Base-by-base conservation (phyloP, 176 grass and related monocot species). In the Saccharum spontaneum region DNA sequence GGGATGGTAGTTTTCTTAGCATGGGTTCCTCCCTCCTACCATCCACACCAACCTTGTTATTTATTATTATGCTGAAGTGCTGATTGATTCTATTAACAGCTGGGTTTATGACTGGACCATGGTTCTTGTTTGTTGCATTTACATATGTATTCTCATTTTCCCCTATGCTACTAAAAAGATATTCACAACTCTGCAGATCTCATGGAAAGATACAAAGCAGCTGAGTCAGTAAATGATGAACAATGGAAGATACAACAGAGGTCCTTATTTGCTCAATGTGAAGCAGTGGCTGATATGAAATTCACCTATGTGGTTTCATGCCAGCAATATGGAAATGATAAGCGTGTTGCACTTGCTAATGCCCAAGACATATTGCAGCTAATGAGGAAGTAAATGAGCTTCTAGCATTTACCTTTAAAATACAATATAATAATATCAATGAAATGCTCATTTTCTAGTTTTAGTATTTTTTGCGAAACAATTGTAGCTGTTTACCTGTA, bases 291-390 rank as follows among this genome's bases (percentile, higher is more conserved):
- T 77, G 95, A 97, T 69, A 93, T 97, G 95, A 97, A 97, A 82
- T 97, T 97, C 82, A 94, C 92, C 31, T 94, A 94, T 82, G 95
- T 97, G 6, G 95, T 97, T 57, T 97, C 95, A 38, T 97, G 95
- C 87, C 95, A 97, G 88, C 92, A 97, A 73, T 97, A 97, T 88
- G 95, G 95, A 83, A 94, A 90, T 90, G 88, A 94, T 79, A 97
- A 97, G 85, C 88, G 95, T 82, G 90, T 92, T 85, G 92, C 88
- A 82, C 81, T 92, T 84, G n/a, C 68, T 30, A 87, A 50, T 84
- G 95, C 95, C 26, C 90, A 93, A 89, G 95, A 94, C 82, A 94
- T 97, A 88, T 88, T 94, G 66, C 86, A 93, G 75, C 92, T 97
- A 75, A 97, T 97, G 92, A 91, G 87, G 86, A 93, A 73, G 95